phyloP scores from a whole-genome alignment of 768 basidiomycete genomes.

The Collybiopsis luxurians region DNA sequence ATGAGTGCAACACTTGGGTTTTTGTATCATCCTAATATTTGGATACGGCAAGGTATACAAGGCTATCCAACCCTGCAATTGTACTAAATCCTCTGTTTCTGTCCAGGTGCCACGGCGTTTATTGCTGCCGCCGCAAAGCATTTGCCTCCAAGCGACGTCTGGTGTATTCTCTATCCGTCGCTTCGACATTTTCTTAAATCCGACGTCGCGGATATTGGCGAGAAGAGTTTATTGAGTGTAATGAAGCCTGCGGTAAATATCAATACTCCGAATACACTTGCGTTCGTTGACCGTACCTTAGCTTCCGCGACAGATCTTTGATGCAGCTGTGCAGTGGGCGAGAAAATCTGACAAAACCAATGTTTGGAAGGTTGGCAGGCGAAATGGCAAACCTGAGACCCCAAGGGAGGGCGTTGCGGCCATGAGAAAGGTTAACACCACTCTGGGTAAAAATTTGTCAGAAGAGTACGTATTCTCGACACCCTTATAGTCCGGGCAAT shows the following conservation, averaged over 20 bases:
- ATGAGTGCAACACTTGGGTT: conserved; percentile 88
- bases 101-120: conserved; percentile 79
- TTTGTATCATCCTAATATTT: conserved; percentile 91
- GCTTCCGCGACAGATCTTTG: conserved; percentile 73
- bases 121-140: conserved; percentile 83
- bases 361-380: conserved; percentile 60
- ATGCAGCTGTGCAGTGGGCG: conserved; percentile 86
- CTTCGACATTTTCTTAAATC: conserved; percentile 82
- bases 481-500: not conserved
- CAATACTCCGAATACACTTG: not conserved
- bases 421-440: conserved; percentile 49
- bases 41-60: conserved; percentile 90
- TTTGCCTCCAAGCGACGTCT: conserved; percentile 84
- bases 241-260: conserved; percentile 69
- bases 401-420: conserved; percentile 70
- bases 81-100: conserved; percentile 1
- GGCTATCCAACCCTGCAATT: not conserved
- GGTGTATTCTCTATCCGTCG: conserved; percentile 96
- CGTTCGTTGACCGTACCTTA: conserved; percentile 15
- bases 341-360: conserved; percentile 75
- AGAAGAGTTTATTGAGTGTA: conserved; percentile 68
- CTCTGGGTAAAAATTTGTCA: conserved; percentile 52
- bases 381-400: conserved; percentile 52
- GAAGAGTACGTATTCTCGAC: conserved; percentile 66
- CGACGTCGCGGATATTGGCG: conserved; percentile 75